Evolutionary conservation across 2,329 filamentous ascomycete species (phyloP), one percentile per base, ranked within the genome.

Genomic region (Microcyclospora pomicola): DNA sequence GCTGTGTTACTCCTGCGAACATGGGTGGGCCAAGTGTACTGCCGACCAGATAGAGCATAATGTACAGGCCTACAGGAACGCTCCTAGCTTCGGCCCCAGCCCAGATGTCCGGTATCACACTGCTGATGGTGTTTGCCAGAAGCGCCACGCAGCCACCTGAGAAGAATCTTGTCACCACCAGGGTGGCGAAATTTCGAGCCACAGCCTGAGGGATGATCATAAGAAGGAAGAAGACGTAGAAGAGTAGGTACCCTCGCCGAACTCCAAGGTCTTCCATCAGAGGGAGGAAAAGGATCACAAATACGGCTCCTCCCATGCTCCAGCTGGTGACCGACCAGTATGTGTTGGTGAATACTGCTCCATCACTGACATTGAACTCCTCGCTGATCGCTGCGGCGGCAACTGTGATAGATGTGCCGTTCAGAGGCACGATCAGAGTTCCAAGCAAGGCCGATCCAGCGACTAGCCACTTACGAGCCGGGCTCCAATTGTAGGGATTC

Each of bases 71-170:
- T 34, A 61, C 50, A 1, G 60, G 59, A 2, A 61, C 24, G 15
- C 51, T 59, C 2, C 59, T 42, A 5, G 49, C 50, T 15, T 40
- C 34, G 12, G 55, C 59, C 10, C 42, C 48, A 9, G 45, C 49
- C 59, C 59, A 63, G 29, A 63, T 45, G 38, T 63, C 59, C n/a
- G 58, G 54, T 15, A 62, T 59, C 28, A 59, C 53, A 31, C 53
- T 56, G n/a, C 44, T 44, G 29, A 59, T 53, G 11, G 52, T 55
- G 42, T 62, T 61, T 33, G 52, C 53, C 9, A 61, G 42, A 12
- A 61, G 36, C 3, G 53, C 48, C 2, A 54, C 58, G 35, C 51
- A 56, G 13, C 61, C 61, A 32, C 60, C 60, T 13, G 52, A 49
- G 42, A 63, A 56, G 45, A 62, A 56, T 7, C 60, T 48, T 9